A percentile compares a stretch with the other conserved stretches of the same genome.
Evolutionary conservation across 495 filamentous ascomycete species (phyloP).

Genomic region (Tuber microsphaerosporum): DNA sequence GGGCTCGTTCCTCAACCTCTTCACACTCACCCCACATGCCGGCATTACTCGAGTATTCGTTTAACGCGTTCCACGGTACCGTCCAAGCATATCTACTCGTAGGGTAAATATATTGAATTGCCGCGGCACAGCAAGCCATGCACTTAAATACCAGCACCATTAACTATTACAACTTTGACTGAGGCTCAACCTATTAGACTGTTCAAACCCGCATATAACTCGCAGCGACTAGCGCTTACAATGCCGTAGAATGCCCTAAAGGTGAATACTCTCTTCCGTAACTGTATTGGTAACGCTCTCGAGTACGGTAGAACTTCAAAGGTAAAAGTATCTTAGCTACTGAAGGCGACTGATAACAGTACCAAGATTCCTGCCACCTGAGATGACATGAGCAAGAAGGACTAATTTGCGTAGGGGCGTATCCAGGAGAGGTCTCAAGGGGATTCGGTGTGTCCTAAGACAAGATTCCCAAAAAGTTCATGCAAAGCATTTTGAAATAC

Average conservation of each 20-base stretch:
- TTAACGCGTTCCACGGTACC: background rate
- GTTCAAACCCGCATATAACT: background rate
- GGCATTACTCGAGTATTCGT: background rate
- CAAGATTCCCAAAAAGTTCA: no score
- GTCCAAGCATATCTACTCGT: no score
- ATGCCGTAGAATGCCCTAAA: background rate
- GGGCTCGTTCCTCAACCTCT: background rate
- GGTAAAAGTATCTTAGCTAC: background rate
- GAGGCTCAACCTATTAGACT: background rate
- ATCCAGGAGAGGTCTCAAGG: no score
- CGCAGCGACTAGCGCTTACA: no score
- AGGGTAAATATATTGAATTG: no score
- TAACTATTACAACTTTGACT: background rate
- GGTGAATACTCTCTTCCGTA: background rate
- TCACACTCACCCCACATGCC: background rate
- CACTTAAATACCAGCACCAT: background rate
- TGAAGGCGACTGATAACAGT: background rate
- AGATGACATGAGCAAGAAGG: no score
- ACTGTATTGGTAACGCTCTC: background rate
- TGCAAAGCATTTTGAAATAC: no score
- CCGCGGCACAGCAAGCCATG: background rate
- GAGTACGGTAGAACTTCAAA: background rate
- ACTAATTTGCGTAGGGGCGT: no score
- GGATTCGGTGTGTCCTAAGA: no score
- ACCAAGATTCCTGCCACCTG: no score